phyloP scores from a whole-genome alignment of 1,284 basidiomycete genomes.

The Boletus mariae region DNA sequence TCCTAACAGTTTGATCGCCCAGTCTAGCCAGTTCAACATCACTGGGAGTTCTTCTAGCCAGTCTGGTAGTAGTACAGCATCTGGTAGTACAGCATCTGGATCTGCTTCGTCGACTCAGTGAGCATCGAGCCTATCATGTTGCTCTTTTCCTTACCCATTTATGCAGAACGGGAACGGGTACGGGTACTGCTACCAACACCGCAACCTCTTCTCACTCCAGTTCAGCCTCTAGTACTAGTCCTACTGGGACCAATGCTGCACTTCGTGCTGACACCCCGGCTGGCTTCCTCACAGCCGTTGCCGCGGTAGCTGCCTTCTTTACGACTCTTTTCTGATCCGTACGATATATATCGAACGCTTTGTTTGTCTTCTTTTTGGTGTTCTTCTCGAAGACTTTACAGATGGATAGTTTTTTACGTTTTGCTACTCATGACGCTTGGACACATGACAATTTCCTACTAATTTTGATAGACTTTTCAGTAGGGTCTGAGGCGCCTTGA shows the following conservation, averaged over 20 bases:
- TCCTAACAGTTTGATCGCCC: constrained; percentile 54
- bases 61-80: constrained; percentile 2
- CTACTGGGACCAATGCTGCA: constrained; percentile 31
- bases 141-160: constrained; percentile 8
- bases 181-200: constrained; percentile 22
- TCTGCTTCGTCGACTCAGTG: constrained; percentile 20
- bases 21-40: constrained; percentile 61
- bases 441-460: neutral
- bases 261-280: constrained; percentile 21
- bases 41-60: constrained; percentile 26
- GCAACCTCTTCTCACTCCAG: constrained; percentile 21
- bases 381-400: neutral
- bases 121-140: constrained; percentile 3
- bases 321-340: constrained; percentile 17
- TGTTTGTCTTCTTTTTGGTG: neutral
- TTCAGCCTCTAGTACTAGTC: constrained; percentile 22
- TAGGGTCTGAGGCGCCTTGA: neutral
- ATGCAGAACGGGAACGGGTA: constrained; percentile 14
- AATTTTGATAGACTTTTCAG: neutral
- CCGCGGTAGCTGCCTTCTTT: constrained; percentile 29
- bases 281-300: constrained; percentile 30
- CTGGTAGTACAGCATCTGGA: neutral
- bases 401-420: neutral
- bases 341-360: neutral
- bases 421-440: neutral